Evolutionary conservation across 139 green algal species (phyloP).

Genomic region (Klebsormidium nitens): DNA sequence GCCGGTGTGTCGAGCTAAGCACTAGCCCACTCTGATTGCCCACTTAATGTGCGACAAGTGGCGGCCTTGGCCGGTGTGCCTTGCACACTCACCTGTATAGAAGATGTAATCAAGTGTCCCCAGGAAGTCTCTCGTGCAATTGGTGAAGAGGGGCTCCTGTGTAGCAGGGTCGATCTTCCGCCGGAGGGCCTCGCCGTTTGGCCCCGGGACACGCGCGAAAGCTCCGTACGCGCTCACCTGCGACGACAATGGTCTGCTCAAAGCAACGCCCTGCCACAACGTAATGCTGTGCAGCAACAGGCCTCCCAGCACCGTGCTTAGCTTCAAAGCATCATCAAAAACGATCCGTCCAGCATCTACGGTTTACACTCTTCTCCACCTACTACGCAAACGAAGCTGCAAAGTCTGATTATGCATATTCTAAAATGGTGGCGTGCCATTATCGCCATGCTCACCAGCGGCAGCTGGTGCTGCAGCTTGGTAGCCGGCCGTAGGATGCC

Average conservation of each 20-base stretch:
- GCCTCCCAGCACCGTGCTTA: neutral
- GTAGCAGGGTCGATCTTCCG: constrained; percentile 35
- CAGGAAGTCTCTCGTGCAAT: constrained; percentile 78
- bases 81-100: constrained; percentile 67
- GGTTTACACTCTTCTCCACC: too few relatives aligned
- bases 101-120: constrained; percentile 96
- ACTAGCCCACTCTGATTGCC: too few relatives aligned
- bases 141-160: constrained; percentile 72
- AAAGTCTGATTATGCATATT: too few relatives aligned
- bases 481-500: constrained; percentile 63
- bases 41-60: too few relatives aligned
- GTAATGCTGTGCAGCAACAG: constrained; percentile 7
- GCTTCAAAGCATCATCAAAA: neutral
- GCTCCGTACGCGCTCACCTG: constrained; percentile 33
- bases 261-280: neutral
- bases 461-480: constrained; percentile 68
- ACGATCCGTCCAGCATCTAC: too few relatives aligned
- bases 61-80: too few relatives aligned
- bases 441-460: constrained; percentile 43
- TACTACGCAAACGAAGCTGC: too few relatives aligned
- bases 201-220: constrained; percentile 1
- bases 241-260: neutral
- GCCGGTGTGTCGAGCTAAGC: too few relatives aligned
- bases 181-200: constrained; percentile 33
- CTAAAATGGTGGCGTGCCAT: too few relatives aligned